A percentile compares a stretch with the other conserved stretches of the same genome.
phyloP scores from a whole-genome alignment of 257 asterid species.

The Nicotiana tomentosiformis region DNA sequence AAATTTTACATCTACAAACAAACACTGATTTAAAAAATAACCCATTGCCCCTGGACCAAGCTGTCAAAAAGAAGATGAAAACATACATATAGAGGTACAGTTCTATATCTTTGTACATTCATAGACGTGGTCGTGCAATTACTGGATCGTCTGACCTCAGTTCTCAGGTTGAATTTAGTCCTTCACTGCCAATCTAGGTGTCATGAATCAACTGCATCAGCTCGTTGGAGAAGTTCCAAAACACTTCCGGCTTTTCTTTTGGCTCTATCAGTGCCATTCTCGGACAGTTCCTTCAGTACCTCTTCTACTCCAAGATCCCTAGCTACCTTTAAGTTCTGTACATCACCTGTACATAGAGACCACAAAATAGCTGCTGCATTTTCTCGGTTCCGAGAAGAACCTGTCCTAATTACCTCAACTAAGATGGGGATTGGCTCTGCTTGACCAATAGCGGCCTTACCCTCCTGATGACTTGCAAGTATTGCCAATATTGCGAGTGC shows the following conservation, averaged over 20 bases:
- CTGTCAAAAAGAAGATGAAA: not conserved
- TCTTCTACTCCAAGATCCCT: conserved; percentile 80
- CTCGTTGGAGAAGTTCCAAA: conserved; percentile 67
- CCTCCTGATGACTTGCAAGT: conserved; percentile 88
- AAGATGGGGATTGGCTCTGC: conserved; percentile 58
- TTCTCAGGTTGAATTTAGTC: not conserved
- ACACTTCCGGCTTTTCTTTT: conserved; percentile 79
- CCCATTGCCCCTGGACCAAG: not conserved
- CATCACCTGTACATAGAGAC: conserved; percentile 66
- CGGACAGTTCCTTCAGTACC: conserved; percentile 72
- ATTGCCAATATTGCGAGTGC: conserved; percentile 83
- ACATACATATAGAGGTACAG: not conserved
- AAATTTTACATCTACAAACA: not conserved
- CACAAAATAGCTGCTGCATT: conserved; percentile 83
- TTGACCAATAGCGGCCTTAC: conserved; percentile 60
- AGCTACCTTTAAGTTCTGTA: conserved; percentile 37
- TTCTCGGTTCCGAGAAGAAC: conserved; percentile 84
- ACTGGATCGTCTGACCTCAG: not conserved
- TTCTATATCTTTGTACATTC: not conserved
- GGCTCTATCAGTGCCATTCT: conserved; percentile 88
- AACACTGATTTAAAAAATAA: not conserved
- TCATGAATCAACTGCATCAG: conserved; percentile 45
- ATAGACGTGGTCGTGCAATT: not conserved
- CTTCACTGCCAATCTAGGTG: not conserved
- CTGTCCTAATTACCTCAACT: conserved; percentile 72